Conservation (phyloP, 2,329 filamentous ascomycete genomes). For the Verticillium nubilum region DNA sequence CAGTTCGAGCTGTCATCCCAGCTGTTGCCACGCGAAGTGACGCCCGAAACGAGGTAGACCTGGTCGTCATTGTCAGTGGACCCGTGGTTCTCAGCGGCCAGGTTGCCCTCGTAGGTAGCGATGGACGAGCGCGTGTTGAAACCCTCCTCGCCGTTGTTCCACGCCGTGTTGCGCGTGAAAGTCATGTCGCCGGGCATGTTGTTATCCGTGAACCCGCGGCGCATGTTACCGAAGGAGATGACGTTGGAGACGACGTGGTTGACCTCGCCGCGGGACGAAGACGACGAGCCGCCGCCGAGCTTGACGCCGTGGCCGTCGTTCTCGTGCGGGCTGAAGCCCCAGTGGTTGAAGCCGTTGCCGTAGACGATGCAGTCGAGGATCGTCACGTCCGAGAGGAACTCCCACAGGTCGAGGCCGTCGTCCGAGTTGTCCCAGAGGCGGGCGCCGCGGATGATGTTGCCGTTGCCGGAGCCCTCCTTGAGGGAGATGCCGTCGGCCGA, state of each 20-base stretch:
- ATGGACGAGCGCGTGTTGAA: slow-evolving; percentile 19
- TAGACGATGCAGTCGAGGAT: slow-evolving; percentile 37
- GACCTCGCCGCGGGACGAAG: slow-evolving; percentile 26
- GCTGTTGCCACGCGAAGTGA: slow-evolving; percentile 4
- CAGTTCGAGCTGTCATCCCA: slow-evolving; percentile 3
- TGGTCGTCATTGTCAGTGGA: slow-evolving; percentile 3
- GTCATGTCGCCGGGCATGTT: slow-evolving; percentile 32
- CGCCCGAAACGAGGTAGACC: slow-evolving; percentile 6
- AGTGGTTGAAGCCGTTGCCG: slow-evolving; percentile 40
- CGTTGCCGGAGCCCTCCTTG: slow-evolving; percentile 36
- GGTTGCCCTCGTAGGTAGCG: slow-evolving; percentile 9
- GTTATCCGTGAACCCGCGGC: slow-evolving; percentile 41
- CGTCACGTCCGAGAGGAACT: slow-evolving; percentile 31
- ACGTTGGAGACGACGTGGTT: slow-evolving; percentile 37
- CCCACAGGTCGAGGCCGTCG: slow-evolving; percentile 35
- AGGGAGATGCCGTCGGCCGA: slow-evolving; percentile 37
- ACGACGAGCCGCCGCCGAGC: slow-evolving; percentile 30
- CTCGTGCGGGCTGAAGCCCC: slow-evolving; percentile 33
- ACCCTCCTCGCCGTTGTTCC: slow-evolving; percentile 34
- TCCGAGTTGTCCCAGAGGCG: slow-evolving; percentile 41
- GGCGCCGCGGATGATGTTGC: slow-evolving; percentile 32
- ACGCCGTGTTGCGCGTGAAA: slow-evolving; percentile 35
- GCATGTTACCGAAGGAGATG: slow-evolving; percentile 37
- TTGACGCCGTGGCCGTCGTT: slow-evolving; percentile 46
- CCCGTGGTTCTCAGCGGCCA: slow-evolving; percentile 7